Conservation (phyloP, 2,329 filamentous ascomycete species). For the Aspergillus pseudotamarii region DNA sequence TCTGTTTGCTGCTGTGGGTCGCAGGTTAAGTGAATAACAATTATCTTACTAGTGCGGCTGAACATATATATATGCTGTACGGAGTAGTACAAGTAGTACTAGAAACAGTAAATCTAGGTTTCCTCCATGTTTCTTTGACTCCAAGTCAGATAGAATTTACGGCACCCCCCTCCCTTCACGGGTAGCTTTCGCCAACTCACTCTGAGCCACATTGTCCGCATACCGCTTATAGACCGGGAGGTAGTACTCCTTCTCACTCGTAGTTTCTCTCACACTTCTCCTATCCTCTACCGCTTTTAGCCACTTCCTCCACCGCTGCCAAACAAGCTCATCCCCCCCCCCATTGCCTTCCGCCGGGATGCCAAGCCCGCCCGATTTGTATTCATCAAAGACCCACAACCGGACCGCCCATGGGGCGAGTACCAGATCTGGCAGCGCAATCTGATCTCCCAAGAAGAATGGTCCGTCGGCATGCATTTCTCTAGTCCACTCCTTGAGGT, state of each 20-base stretch:
- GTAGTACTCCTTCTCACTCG: slow-evolving; percentile 69
- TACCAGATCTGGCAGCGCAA: slow-evolving; percentile 71
- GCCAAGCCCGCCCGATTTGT: slow-evolving; percentile 61
- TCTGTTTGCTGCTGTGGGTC: neutral
- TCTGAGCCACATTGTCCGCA: slow-evolving; percentile 66
- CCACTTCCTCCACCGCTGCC: slow-evolving; percentile 70
- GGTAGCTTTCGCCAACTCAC: slow-evolving; percentile 63
- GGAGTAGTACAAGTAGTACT: neutral
- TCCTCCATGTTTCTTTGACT: neutral
- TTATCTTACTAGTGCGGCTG: neutral
- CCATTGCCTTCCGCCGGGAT: slow-evolving; percentile 52
- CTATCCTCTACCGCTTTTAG: slow-evolving; percentile 60
- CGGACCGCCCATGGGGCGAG: slow-evolving; percentile 74
- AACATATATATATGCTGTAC: too few species aligned
- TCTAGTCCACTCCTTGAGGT: slow-evolving; percentile 62
- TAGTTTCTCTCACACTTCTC: slow-evolving; percentile 67
- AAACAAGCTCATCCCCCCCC: slow-evolving; percentile 59
- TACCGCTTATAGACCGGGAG: slow-evolving; percentile 69
- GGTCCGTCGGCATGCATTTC: slow-evolving; percentile 66
- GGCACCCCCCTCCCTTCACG: slow-evolving; percentile 66
- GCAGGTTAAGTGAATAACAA: neutral
- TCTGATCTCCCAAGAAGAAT: slow-evolving; percentile 66
- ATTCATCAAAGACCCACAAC: slow-evolving; percentile 74
- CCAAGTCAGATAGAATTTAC: slow-evolving; percentile 34
- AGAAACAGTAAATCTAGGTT: neutral